phyloP scores from a whole-genome alignment of 2,329 filamentous ascomycete genomes.

The Purpureocillium takamizusanense region DNA sequence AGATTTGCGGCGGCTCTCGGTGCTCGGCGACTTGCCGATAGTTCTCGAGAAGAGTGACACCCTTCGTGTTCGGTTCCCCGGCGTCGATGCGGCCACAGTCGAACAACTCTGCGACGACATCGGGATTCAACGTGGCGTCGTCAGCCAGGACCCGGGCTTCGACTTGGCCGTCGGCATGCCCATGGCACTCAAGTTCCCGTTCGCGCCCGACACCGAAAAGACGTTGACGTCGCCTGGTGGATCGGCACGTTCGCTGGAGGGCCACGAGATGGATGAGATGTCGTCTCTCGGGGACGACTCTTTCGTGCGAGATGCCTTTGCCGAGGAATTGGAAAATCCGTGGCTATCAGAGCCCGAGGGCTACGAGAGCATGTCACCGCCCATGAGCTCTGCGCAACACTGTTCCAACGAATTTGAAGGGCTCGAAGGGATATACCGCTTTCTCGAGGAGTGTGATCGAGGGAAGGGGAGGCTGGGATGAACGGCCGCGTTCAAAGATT shows the following conservation, averaged over 20 bases:
- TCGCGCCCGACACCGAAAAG: slow-evolving; percentile 51
- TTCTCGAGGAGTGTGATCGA: slow-evolving; percentile 49
- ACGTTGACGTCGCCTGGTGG: slow-evolving; percentile 36
- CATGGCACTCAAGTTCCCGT: slow-evolving; percentile 77
- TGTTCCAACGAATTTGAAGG: slow-evolving; percentile 43
- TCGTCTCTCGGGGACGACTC: slow-evolving; percentile 25
- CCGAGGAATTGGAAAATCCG: slow-evolving; percentile 34
- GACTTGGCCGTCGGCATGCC: slow-evolving; percentile 56
- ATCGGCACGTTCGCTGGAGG: slow-evolving; percentile 34
- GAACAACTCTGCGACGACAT: slow-evolving; percentile 80
- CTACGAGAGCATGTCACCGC: slow-evolving; percentile 42
- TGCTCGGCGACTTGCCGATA: slow-evolving; percentile 76
- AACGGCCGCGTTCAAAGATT: slow-evolving; percentile 1
- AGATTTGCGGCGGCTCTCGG: slow-evolving; percentile 69
- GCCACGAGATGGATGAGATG: slow-evolving; percentile 29
- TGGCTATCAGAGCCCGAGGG: slow-evolving; percentile 40
- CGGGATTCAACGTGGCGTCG: slow-evolving; percentile 69
- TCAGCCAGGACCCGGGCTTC: slow-evolving; percentile 71
- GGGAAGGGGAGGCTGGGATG: slow-evolving; percentile 22
- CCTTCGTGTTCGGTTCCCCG: slow-evolving; percentile 80
- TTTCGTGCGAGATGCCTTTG: slow-evolving; percentile 29
- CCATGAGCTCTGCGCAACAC: slow-evolving; percentile 32
- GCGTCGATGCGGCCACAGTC: slow-evolving; percentile 75
- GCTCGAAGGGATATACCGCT: slow-evolving; percentile 47
- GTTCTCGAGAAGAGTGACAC: slow-evolving; percentile 57